Conservation (phyloP, 371 early-diverging fungal species). For the Mortierella sp. region DNA sequence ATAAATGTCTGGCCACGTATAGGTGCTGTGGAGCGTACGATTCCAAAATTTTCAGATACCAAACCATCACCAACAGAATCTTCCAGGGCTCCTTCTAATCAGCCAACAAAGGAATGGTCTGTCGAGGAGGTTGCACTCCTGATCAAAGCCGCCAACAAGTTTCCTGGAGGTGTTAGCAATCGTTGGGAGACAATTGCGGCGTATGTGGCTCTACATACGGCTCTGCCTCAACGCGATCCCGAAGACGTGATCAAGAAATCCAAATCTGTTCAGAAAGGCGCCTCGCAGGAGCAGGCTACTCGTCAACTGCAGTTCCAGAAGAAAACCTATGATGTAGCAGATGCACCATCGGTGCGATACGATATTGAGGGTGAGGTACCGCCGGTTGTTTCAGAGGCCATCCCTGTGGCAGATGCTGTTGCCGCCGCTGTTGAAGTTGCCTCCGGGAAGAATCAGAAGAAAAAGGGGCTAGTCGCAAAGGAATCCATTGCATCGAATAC, state of each 20-base stretch:
- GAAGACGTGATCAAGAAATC: slow-evolving; percentile 65
- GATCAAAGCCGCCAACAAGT: slow-evolving; percentile 71
- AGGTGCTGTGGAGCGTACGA: slow-evolving; percentile 14
- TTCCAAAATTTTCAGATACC: neutral
- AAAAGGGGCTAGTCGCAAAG: neutral
- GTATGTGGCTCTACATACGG: slow-evolving; percentile 63
- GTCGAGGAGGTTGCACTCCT: slow-evolving; percentile 64
- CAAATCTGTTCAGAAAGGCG: slow-evolving; percentile 59
- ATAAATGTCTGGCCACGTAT: neutral
- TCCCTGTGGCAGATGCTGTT: slow-evolving; percentile 2
- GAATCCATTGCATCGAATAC: no score
- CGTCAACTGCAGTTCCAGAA: slow-evolving; percentile 56
- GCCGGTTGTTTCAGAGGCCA: slow-evolving; percentile 29
- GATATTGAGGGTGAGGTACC: slow-evolving; percentile 46
- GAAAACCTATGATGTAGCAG: slow-evolving; percentile 41
- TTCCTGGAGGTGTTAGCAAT: slow-evolving; percentile 68
- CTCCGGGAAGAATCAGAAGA: slow-evolving; percentile 31
- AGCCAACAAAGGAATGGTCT: slow-evolving; percentile 57
- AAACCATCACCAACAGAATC: neutral
- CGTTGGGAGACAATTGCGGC: slow-evolving; percentile 74
- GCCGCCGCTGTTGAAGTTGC: slow-evolving; percentile 9
- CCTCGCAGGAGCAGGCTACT: slow-evolving; percentile 48
- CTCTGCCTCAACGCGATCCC: slow-evolving; percentile 56
- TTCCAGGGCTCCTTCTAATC: slow-evolving; percentile 3
- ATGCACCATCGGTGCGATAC: slow-evolving; percentile 48